Evolutionary conservation across 2,329 filamentous ascomycete genomes (phyloP).

Genomic region (Arthrobotrys megalospora): DNA sequence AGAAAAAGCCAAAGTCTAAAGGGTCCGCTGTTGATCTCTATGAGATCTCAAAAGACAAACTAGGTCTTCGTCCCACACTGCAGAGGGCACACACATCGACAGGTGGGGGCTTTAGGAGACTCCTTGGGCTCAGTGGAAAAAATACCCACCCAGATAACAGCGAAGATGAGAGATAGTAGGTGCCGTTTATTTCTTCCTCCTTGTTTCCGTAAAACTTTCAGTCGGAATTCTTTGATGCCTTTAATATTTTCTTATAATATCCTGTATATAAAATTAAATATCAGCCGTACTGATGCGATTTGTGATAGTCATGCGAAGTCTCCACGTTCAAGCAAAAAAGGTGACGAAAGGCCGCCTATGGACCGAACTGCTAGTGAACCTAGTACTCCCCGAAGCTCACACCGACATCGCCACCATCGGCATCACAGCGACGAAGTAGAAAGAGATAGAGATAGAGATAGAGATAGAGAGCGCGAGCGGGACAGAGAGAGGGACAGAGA

Average conservation of each 20-base stretch:
- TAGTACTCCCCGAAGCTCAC: conserved; percentile 43
- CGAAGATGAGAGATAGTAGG: conserved; percentile 58
- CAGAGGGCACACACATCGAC: conserved; percentile 52
- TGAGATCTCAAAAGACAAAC: conserved; percentile 44
- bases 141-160: conserved; percentile 49
- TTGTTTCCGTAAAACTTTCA: conserved; percentile 32
- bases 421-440: conserved; percentile 48
- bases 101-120: conserved; percentile 48
- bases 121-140: conserved; percentile 54
- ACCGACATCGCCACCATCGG: conserved; percentile 57
- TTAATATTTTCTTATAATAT: conserved; percentile 34
- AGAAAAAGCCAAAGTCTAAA: conserved; percentile 48
- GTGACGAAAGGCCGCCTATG: conserved; percentile 55
- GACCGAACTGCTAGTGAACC: conserved; percentile 55
- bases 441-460: conserved; percentile 12
- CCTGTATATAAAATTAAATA: conserved; percentile 60
- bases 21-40: conserved; percentile 46
- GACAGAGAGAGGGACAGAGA: conserved; percentile 21
- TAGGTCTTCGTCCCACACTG: conserved; percentile 43
- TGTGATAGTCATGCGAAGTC: conserved; percentile 53
- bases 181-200: conserved; percentile 29
- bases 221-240: conserved; percentile 20
- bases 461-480: not conserved
- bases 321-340: conserved; percentile 58
- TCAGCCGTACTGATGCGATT: conserved; percentile 52